Conservation (phyloP, 495 filamentous ascomycete genomes). For the Neurospora intermedia region DNA sequence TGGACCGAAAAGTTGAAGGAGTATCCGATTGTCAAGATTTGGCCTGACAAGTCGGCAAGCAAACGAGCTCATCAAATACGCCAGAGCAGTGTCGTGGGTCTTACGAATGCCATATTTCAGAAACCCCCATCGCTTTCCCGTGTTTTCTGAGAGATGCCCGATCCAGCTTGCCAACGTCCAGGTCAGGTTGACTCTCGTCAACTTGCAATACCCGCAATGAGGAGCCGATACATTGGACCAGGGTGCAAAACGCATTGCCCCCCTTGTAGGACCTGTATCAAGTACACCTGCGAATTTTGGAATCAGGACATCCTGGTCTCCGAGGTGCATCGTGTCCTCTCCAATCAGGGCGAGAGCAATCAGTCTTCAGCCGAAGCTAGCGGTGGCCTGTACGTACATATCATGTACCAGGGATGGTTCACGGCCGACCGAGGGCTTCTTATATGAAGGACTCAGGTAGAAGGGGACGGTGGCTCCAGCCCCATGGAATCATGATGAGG, state of each 20-base stretch:
- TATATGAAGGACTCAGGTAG: slow-evolving; percentile 2
- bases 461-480: slow-evolving; percentile 6
- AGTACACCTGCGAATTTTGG: slow-evolving; percentile 7
- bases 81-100: not conserved
- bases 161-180: slow-evolving; percentile 3
- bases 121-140: not conserved
- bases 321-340: slow-evolving; percentile 6
- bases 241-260: slow-evolving; percentile 2
- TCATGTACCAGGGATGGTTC: slow-evolving; percentile 4
- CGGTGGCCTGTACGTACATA: slow-evolving; percentile 5
- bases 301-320: slow-evolving; percentile 14
- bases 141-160: not conserved
- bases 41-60: not conserved
- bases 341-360: slow-evolving; percentile 17
- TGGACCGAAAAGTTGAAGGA: not conserved
- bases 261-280: not conserved
- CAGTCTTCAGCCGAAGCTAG: slow-evolving; percentile 15
- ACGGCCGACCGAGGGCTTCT: slow-evolving; percentile 4
- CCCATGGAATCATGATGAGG: slow-evolving; percentile 2
- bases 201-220: slow-evolving; percentile 3
- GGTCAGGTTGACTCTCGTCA: slow-evolving; percentile 3
- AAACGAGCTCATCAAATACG: not conserved
- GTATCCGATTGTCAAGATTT: not conserved
- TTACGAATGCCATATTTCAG: not conserved
- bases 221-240: slow-evolving; percentile 1